Conservation (phyloP, 495 filamentous ascomycete species). For the Penicillium riverlandense region DNA sequence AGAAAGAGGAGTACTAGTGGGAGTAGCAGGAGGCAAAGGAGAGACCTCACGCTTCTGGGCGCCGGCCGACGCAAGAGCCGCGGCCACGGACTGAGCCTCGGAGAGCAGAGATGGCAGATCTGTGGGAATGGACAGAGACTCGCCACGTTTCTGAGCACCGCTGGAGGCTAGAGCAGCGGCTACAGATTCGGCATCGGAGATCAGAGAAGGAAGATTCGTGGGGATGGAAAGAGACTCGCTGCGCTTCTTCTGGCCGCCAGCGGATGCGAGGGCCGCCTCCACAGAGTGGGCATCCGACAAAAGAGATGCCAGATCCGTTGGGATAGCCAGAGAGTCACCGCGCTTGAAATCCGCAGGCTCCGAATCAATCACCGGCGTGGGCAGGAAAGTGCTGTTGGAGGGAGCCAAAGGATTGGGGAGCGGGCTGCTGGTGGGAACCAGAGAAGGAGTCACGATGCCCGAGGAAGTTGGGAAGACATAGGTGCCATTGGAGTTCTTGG, state of each 20-base stretch:
- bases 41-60: conserved; percentile 9
- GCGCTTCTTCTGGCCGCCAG: conserved; percentile 6
- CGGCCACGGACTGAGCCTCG: conserved; percentile 5
- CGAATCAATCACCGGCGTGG: no score
- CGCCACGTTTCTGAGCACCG: conserved; percentile 6
- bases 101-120: conserved; percentile 7
- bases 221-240: neutral
- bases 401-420: neutral
- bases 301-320: conserved; percentile 2
- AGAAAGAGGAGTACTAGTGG: neutral
- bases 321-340: neutral
- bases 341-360: neutral
- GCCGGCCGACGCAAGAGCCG: conserved; percentile 3
- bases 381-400: no score
- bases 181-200: conserved; percentile 3
- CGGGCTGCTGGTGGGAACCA: conserved; percentile 1
- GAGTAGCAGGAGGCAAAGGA: neutral
- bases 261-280: conserved; percentile 1
- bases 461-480: neutral
- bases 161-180: neutral
- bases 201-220: conserved; percentile 3
- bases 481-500: conserved; percentile 3
- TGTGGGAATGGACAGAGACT: conserved; percentile 8
- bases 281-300: conserved; percentile 1
- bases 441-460: conserved; percentile 1